Conservation (phyloP, 2,329 filamentous ascomycete genomes). For the Phaeophleospora eucalypticola region DNA sequence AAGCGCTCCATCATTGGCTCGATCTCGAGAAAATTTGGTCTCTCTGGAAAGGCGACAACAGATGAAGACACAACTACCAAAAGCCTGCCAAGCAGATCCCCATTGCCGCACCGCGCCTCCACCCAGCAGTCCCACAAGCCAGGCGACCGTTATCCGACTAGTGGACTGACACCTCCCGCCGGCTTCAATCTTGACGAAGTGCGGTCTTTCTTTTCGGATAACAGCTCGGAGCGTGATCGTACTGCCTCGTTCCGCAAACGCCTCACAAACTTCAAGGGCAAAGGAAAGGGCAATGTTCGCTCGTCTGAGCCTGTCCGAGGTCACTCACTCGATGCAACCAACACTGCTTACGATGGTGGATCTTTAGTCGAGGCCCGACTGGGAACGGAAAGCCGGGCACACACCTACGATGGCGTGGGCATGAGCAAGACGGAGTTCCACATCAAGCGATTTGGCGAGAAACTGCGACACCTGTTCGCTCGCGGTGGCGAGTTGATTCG, state of each 20-base stretch:
- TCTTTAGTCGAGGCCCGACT: slow-evolving; percentile 21
- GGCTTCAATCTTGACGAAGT: slow-evolving; percentile 39
- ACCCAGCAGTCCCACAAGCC: slow-evolving; percentile 30
- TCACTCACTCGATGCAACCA: slow-evolving; percentile 24
- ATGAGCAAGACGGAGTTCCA: slow-evolving; percentile 40
- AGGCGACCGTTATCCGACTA: slow-evolving; percentile 49
- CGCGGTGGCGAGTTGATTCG: slow-evolving; percentile 34
- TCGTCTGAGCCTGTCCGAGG: slow-evolving; percentile 14
- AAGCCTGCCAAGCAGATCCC: slow-evolving; percentile 13
- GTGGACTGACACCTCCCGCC: slow-evolving; percentile 42
- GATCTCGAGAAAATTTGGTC: slow-evolving; percentile 32
- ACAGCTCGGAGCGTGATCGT: slow-evolving; percentile 33
- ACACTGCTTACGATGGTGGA: slow-evolving; percentile 29
- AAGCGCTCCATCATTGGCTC: slow-evolving; percentile 36
- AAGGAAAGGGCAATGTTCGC: slow-evolving; percentile 10
- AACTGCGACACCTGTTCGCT: slow-evolving; percentile 34
- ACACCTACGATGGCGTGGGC: slow-evolving; percentile 32
- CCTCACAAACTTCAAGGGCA: slow-evolving; percentile 27
- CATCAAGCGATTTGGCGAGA: slow-evolving; percentile 39
- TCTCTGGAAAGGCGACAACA: slow-evolving; percentile 12
- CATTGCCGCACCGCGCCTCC: slow-evolving; percentile 14
- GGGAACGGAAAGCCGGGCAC: slow-evolving; percentile 20
- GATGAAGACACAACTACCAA: slow-evolving; percentile 17
- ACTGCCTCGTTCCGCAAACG: slow-evolving; percentile 35
- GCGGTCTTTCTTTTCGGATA: slow-evolving; percentile 42